phyloP scores from a whole-genome alignment of 208 protist species.

The Leishmania amazonensis region DNA sequence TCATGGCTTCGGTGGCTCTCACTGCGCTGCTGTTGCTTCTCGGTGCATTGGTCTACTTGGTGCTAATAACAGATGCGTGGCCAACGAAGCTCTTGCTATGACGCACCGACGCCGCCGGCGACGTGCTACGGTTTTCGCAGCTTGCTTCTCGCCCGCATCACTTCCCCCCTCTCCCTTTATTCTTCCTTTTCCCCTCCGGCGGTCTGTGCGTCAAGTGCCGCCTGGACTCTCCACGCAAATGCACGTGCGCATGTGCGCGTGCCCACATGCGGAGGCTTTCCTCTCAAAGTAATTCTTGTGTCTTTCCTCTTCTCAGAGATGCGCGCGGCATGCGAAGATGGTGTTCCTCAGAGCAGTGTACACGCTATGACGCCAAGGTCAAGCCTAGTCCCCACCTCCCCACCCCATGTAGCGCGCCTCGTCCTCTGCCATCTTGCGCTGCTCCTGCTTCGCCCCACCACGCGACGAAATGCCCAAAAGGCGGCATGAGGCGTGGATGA shows the following conservation, averaged over 20 bases:
- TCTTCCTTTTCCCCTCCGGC: neutral
- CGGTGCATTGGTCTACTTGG: neutral
- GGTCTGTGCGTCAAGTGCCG: neutral
- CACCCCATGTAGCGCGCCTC: neutral
- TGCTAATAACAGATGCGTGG: conserved; percentile 4
- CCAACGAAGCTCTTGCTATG: conserved; percentile 2
- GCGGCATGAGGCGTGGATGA: neutral
- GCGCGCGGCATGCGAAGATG: neutral
- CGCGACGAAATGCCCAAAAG: neutral
- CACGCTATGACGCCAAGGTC: neutral
- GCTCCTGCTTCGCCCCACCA: neutral
- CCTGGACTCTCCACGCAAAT: neutral
- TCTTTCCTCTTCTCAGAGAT: neutral
- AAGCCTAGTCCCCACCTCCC: neutral
- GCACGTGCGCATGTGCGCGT: neutral
- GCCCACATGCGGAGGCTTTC: neutral
- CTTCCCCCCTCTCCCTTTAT: neutral
- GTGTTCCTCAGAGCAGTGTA: neutral
- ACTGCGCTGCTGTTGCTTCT: conserved; percentile 12
- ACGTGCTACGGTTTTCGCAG: neutral
- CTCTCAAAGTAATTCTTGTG: neutral
- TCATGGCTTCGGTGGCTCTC: conserved; percentile 9
- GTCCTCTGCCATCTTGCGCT: neutral
- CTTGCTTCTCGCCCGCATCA: neutral
- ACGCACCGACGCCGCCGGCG: neutral